A percentile compares a stretch with the other conserved stretches of the same genome.
phyloP scores from a whole-genome alignment of 352 stramenopile genomes.

The Blastocystis sp. region DNA sequence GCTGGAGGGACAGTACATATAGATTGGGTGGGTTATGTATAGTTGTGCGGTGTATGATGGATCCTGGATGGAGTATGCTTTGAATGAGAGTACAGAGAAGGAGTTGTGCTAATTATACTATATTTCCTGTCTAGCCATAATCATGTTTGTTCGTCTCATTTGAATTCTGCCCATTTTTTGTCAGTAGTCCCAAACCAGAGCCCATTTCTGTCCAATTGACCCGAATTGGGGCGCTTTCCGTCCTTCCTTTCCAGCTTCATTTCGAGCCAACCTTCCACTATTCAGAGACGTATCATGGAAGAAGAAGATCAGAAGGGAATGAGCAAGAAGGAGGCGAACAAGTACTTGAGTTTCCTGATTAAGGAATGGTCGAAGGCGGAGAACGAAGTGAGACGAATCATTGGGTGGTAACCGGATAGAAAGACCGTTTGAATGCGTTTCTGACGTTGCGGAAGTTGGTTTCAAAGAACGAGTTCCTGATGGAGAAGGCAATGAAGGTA shows the following conservation, averaged over 20 bases:
- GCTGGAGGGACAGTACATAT: not conserved
- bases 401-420: not conserved
- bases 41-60: slow-evolving; percentile 53
- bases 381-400: not conserved
- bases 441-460: slow-evolving; percentile 37
- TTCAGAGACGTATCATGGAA: no score
- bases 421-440: slow-evolving; percentile 25
- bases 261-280: no score
- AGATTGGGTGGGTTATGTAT: not conserved
- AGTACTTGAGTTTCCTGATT: slow-evolving; percentile 44
- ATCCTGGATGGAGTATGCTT: slow-evolving; percentile 46
- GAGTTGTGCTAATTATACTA: no score
- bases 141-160: no score
- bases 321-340: slow-evolving; percentile 50
- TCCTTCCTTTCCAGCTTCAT: no score
- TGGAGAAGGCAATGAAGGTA: slow-evolving; percentile 33
- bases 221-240: no score
- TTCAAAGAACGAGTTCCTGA: slow-evolving; percentile 30
- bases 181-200: no score
- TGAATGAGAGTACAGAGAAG: not conserved
- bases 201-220: no score
- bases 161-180: no score
- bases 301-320: not conserved
- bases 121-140: no score
- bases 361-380: slow-evolving; percentile 33